Evolutionary conservation across 2,329 filamentous ascomycete genomes (phyloP).

Genomic region (Fusarium humuli): DNA sequence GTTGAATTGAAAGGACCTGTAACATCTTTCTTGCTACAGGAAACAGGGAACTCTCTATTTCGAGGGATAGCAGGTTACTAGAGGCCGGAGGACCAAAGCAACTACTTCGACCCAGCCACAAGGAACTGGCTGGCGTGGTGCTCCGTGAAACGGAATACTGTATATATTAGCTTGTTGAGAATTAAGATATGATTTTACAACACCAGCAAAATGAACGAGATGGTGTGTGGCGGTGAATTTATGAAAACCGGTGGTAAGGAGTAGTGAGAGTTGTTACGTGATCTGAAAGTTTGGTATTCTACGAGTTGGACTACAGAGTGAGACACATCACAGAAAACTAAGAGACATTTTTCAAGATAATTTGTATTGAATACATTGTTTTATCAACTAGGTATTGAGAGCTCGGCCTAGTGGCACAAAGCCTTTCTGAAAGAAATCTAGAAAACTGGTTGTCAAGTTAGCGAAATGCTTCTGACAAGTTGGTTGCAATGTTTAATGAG

Average conservation of each 20-base stretch:
- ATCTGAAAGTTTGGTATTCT: neutral
- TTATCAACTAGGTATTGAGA: neutral
- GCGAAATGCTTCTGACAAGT: slow-evolving; percentile 25
- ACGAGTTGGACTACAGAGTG: neutral
- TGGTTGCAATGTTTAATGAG: slow-evolving; percentile 2
- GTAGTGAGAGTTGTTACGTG: neutral
- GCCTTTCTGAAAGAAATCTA: slow-evolving; percentile 1
- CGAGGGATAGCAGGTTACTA: slow-evolving; percentile 32
- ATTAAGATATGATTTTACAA: slow-evolving; percentile 13
- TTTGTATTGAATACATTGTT: neutral
- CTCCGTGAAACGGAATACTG: slow-evolving; percentile 9
- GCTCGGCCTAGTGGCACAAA: neutral
- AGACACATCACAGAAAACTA: neutral
- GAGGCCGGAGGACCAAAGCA: slow-evolving; percentile 40
- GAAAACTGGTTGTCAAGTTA: slow-evolving; percentile 43
- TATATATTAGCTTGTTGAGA: slow-evolving; percentile 21
- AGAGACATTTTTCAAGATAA: neutral
- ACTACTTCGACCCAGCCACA: slow-evolving; percentile 27
- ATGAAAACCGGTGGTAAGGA: neutral
- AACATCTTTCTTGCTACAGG: slow-evolving; percentile 9
- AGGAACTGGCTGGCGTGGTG: slow-evolving; percentile 2
- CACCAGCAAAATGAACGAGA: neutral
- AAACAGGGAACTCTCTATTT: slow-evolving; percentile 19
- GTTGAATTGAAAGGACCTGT: slow-evolving; percentile 23
- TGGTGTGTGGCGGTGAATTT: neutral